phyloP scores from a whole-genome alignment of 2,329 filamentous ascomycete genomes.

The Pseudophaeomoniella oleicola region DNA sequence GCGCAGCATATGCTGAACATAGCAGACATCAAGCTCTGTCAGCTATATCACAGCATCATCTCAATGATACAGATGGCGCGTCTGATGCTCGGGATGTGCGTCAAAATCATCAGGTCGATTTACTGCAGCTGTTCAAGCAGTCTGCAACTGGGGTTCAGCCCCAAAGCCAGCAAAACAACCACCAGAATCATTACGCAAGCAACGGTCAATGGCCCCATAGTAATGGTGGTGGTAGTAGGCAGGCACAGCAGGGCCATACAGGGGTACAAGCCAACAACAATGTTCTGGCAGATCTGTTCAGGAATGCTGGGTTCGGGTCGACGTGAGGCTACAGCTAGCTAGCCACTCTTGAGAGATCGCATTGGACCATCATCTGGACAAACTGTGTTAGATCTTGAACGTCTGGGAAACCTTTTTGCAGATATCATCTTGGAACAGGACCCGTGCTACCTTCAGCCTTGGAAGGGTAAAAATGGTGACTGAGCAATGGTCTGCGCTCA shows the following conservation, averaged over 20 bases:
- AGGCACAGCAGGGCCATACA: too few relatives aligned
- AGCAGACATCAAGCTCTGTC: conserved; percentile 27
- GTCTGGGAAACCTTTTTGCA: too few relatives aligned
- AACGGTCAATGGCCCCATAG: background rate
- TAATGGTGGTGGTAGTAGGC: too few relatives aligned
- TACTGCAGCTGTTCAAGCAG: conserved; percentile 5
- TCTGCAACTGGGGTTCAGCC: too few relatives aligned
- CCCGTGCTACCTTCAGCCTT: too few relatives aligned
- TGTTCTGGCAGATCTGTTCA: conserved; percentile 27
- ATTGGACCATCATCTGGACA: too few relatives aligned
- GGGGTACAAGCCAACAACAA: conserved; percentile 12
- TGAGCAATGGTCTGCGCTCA: too few relatives aligned
- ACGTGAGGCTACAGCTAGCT: too few relatives aligned
- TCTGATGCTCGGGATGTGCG: background rate
- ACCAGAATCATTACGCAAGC: background rate
- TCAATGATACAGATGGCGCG: background rate
- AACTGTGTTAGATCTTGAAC: too few relatives aligned
- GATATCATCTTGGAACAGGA: too few relatives aligned
- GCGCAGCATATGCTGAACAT: conserved; percentile 36
- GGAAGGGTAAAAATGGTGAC: too few relatives aligned
- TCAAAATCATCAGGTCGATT: conserved; percentile 6
- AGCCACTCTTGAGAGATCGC: too few relatives aligned
- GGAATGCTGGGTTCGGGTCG: conserved; percentile 23
- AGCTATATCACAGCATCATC: conserved; percentile 5
- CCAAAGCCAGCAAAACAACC: conserved; percentile 9